Percentiles rank a stretch among this genome's conserved stretches.
Evolutionary conservation across 805 yeast species (phyloP).

Genomic region (Blastobotrys americana): DNA sequence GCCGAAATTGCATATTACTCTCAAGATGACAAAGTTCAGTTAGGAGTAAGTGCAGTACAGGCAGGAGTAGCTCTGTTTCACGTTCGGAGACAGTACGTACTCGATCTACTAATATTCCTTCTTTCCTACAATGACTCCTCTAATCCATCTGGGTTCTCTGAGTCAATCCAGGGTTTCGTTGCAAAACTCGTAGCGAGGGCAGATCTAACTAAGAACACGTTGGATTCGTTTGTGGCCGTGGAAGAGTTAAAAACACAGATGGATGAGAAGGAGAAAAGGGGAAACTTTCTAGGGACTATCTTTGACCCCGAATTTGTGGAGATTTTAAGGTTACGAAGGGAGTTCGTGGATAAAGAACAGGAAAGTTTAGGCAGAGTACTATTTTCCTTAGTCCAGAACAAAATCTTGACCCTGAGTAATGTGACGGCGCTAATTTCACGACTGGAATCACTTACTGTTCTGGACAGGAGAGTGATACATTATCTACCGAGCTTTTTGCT

Average conservation of each 20-base stretch:
- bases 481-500: slow-evolving; percentile 26
- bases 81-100: slow-evolving; percentile 61
- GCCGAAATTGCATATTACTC: slow-evolving; percentile 61
- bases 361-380: slow-evolving; percentile 64
- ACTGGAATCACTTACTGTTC: slow-evolving; percentile 43
- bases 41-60: slow-evolving; percentile 30
- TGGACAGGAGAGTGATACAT: slow-evolving; percentile 60
- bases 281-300: slow-evolving; percentile 43
- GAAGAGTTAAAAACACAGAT: slow-evolving; percentile 51
- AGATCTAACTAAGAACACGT: slow-evolving; percentile 36
- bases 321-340: slow-evolving; percentile 50
- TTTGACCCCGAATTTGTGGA: slow-evolving; percentile 40
- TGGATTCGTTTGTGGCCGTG: slow-evolving; percentile 51
- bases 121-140: slow-evolving; percentile 8
- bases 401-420: slow-evolving; percentile 30
- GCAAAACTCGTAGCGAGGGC: slow-evolving; percentile 3
- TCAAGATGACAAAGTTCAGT: slow-evolving; percentile 31
- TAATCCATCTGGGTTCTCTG: slow-evolving; percentile 1
- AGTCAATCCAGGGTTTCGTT: slow-evolving; percentile 7
- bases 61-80: slow-evolving; percentile 61
- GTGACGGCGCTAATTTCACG: slow-evolving; percentile 40
- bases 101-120: slow-evolving; percentile 36
- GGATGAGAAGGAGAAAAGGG: slow-evolving; percentile 43
- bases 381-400: slow-evolving; percentile 42
- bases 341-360: slow-evolving; percentile 57